Evolutionary conservation across 768 basidiomycete species (phyloP).

Genomic region (Tulasnella sp.): DNA sequence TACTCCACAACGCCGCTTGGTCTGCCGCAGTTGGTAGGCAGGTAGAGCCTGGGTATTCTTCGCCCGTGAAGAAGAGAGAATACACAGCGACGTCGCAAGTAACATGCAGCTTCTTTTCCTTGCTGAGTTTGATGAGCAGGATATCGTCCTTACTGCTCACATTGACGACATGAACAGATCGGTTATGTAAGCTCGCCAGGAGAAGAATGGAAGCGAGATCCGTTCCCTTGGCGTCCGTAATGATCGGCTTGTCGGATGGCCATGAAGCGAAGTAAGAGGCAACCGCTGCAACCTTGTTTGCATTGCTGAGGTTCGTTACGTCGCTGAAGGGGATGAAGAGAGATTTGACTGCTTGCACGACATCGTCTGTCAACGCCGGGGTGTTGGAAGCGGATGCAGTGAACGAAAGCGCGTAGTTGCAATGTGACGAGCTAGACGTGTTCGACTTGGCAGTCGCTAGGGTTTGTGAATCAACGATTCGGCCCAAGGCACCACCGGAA

Average conservation of each 20-base stretch:
- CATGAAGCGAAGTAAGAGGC: constrained; percentile 87
- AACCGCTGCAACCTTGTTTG: constrained; percentile 62
- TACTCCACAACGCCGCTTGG: constrained; percentile 81
- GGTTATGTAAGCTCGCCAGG: constrained; percentile 86
- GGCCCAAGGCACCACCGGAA: constrained; percentile 59
- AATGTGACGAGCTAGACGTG: constrained; percentile 62
- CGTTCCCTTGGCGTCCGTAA: constrained; percentile 88
- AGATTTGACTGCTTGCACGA: constrained; percentile 74
- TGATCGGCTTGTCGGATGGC: constrained; percentile 87
- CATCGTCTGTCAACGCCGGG: constrained; percentile 62
- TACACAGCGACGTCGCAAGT: constrained; percentile 95
- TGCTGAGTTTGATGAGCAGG: constrained; percentile 86
- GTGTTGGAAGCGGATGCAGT: constrained; percentile 69
- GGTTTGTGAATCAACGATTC: constrained; percentile 62
- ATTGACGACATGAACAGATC: constrained; percentile 86
- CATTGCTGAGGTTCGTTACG: constrained; percentile 34
- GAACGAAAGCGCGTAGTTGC: constrained; percentile 83
- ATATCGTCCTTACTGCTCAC: constrained; percentile 84
- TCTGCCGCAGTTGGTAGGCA: constrained; percentile 70
- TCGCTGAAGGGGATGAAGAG: constrained; percentile 78
- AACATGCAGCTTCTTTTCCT: constrained; percentile 87
- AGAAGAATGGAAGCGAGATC: constrained; percentile 91
- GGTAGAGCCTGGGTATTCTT: constrained; percentile 62
- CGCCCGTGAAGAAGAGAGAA: constrained; percentile 79
- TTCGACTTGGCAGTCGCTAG: constrained; percentile 69